A percentile compares a stretch with the other conserved stretches of the same genome.
These are phyloP conservation scores for Mycosphaerella sp. DNA, from an alignment of 2,329 filamentous ascomycete genomes.

Conservation along the genomic window DNA sequence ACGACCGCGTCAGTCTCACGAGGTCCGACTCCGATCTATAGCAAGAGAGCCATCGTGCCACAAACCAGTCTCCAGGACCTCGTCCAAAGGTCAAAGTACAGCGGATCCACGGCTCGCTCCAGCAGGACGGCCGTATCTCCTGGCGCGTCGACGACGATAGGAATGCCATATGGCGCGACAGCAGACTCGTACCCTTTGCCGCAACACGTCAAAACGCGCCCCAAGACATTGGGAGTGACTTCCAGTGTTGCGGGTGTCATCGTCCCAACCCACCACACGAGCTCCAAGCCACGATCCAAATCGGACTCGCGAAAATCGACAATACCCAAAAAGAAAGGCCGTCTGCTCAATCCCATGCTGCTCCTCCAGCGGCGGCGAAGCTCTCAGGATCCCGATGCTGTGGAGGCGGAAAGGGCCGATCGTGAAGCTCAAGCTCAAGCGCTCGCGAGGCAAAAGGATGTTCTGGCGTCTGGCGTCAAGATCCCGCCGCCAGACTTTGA, in stretches of 20 bases:
- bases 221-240: slow-evolving; percentile 27
- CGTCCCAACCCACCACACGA: slow-evolving; percentile 32
- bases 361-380: slow-evolving; percentile 53
- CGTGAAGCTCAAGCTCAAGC: slow-evolving; percentile 37
- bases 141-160: slow-evolving; percentile 24
- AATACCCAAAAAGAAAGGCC: slow-evolving; percentile 36
- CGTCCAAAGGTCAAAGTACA: slow-evolving; percentile 21
- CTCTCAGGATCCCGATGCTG: slow-evolving; percentile 31
- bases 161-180: slow-evolving; percentile 30
- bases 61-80: slow-evolving; percentile 17
- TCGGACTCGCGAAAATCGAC: slow-evolving; percentile 9
- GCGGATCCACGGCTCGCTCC: slow-evolving; percentile 24
- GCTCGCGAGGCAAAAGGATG: slow-evolving; percentile 44
- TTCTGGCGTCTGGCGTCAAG: slow-evolving; percentile 46
- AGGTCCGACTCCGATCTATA: slow-evolving; percentile 10
- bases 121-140: slow-evolving; percentile 17
- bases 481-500: slow-evolving; percentile 55
- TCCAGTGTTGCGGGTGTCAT: slow-evolving; percentile 33
- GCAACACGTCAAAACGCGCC: slow-evolving; percentile 31
- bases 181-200: slow-evolving; percentile 31
- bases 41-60: slow-evolving; percentile 11
- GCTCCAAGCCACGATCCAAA: slow-evolving; percentile 13
- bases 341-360: slow-evolving; percentile 55
- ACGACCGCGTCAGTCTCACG: slow-evolving; percentile 4
- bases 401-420: slow-evolving; percentile 19